Evolutionary conservation across 192 early-diverging fungal species (phyloP), one percentile per base, ranked within the genome.

Genomic region (Entomortierella lignicola): DNA sequence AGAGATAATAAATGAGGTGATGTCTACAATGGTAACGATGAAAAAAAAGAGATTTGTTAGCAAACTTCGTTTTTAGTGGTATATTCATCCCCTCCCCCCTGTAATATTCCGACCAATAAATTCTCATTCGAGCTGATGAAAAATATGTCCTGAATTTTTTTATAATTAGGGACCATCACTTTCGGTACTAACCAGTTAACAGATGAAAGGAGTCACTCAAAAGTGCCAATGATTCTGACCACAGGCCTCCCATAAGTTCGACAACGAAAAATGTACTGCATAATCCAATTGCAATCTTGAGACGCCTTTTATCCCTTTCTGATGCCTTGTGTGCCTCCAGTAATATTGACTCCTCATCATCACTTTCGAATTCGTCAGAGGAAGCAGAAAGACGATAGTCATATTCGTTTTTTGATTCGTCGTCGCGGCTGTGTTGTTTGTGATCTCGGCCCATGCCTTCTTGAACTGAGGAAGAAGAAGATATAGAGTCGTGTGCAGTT

Each of bases 151-250:
- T 15, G 8, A 25, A 15, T 52, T 52, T 15, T 52, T 52, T 52
- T 54, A 12, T 47, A 20, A 47, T 11, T 12, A 47, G 17, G 44
- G 32, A 13, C 3, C 27, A 20, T 15, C 8, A 34, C 20, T 34
- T 20, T 54, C 26, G 10, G 32, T 34, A 20, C 43, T 59, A 71
- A 87, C 88, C 89, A 31, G 89, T 89, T 20, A 94, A 70, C 37
- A 94, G 66, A 69, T 94, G 93, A 66, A 94, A 94, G 26, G 87
- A 86, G 67, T 94, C 93, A 43, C 85, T 87, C 53, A 94, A 68
- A n/a, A 94, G 86, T 1, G 93, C 93, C 51, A 94, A 80, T n/a
- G 89, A 90, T 6, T 84, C 85, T 30, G 90, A 75, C 75, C 84
- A 80, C 25, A 86, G 74, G 13, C 89, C 92, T 26, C 87, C 91